Evolutionary conservation across 1,139 yeast species (phyloP), one percentile per base, ranked within the genome.

Genomic region (Magnusiomyces fungicola): DNA sequence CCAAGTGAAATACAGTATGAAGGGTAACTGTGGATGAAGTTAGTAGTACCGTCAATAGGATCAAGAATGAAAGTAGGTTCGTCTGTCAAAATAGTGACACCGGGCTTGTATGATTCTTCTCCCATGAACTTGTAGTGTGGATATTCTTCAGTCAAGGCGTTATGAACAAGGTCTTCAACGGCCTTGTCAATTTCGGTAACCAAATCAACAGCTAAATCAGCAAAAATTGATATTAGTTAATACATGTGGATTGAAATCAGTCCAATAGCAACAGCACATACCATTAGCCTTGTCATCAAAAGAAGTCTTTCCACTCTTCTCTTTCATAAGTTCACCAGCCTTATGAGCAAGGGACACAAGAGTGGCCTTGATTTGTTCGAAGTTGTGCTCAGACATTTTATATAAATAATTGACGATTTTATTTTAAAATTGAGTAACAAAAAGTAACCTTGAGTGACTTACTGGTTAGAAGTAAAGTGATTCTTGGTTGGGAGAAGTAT

Each of bases 41-140:
- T 76, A 14, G 82, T 78, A 1, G 83, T 79, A 9, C 83, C 83
- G 56, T 78, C 82, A 58, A 78, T 76, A 40, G 81, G 81, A 58
- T 79, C 83, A 22, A 79, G 80, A 46, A 79, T 73, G 58, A 79
- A 79, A 0, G 83, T 79, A 18, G 83, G 83, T 2, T 67, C 75
- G 51, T 74, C 74, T 0, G 76, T 69, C 25, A 79, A 64, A 33
- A 61, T 59, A 1, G 79, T 69, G 18, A 64, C 54, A 3, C 79
- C 80, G 3, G 72, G 72, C 3, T 71, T 66, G 56, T 69, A 78
- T 16, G 78, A 70, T 58, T 79, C 84, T 58, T 79, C 83, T 25
- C 83, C 84, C 57, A 79, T 69, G 61, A 79, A 79, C 54, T 69
- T 66, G 58, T 63, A 78, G 23, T 62, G 60, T 4, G 83, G 82